phyloP scores from a whole-genome alignment of 2,329 filamentous ascomycete genomes.

The Aspergillus spinulosporus region DNA sequence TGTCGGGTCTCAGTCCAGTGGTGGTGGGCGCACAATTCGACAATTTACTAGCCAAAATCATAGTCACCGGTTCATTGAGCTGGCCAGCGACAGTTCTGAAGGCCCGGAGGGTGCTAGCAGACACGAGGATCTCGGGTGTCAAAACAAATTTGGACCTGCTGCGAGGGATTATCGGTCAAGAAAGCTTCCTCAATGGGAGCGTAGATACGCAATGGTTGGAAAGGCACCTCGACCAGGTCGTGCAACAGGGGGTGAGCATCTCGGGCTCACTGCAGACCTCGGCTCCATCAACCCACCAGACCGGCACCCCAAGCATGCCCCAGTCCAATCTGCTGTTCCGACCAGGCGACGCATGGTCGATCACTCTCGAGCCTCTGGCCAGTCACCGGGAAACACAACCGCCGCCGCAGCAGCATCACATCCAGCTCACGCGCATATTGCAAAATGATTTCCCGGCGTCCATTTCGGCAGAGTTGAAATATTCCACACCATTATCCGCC shows the following conservation, averaged over 20 bases:
- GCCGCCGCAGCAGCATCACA: constrained; percentile 47
- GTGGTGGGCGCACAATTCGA: constrained; percentile 59
- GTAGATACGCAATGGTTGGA: constrained; percentile 63
- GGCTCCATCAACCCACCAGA: neutral
- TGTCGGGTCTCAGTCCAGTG: constrained; percentile 35
- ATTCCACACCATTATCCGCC: constrained; percentile 44
- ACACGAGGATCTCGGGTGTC: constrained; percentile 57
- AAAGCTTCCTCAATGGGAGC: constrained; percentile 50
- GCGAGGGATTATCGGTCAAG: constrained; percentile 53
- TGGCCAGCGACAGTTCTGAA: constrained; percentile 57
- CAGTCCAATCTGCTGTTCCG: constrained; percentile 52
- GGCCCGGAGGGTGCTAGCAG: constrained; percentile 55
- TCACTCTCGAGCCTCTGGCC: constrained; percentile 46
- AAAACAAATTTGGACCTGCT: constrained; percentile 60
- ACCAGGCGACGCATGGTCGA: constrained; percentile 60
- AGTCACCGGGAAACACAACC: constrained; percentile 9
- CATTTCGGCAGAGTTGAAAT: constrained; percentile 54
- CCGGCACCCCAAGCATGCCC: constrained; percentile 21
- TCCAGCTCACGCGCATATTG: constrained; percentile 56
- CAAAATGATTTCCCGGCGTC: constrained; percentile 62
- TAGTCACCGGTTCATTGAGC: constrained; percentile 53
- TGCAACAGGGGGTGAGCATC: constrained; percentile 36
- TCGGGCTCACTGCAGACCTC: constrained; percentile 21
- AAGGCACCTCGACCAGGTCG: constrained; percentile 44
- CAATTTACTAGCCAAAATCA: constrained; percentile 60